These are phyloP conservation scores for Fusarium palustre DNA, from an alignment of 2,329 filamentous ascomycete genomes.

Conservation along the genomic window DNA sequence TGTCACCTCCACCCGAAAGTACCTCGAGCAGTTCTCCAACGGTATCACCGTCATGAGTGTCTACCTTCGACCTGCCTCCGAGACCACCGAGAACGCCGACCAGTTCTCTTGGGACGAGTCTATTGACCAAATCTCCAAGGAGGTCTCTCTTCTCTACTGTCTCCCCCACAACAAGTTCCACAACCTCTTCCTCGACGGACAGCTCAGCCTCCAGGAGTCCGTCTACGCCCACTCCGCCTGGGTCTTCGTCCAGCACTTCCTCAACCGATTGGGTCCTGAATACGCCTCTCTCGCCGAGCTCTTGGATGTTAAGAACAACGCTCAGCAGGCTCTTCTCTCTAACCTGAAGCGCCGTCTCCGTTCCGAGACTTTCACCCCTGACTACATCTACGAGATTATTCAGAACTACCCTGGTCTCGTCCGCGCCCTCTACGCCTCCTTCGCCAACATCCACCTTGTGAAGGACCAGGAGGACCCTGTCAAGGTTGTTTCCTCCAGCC, in stretches of 20 bases:
- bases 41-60: conserved; percentile 97
- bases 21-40: conserved; percentile 98
- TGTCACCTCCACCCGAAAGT: conserved; percentile 94
- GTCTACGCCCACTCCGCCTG: conserved; percentile 98
- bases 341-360: conserved; percentile 96
- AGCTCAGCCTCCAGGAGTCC: conserved; percentile 92
- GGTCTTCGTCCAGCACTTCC: conserved; percentile 98
- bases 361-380: conserved; percentile 96
- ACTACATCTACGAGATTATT: conserved; percentile 98
- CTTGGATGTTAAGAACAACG: conserved; percentile 82
- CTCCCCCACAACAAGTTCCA: conserved; percentile 98
- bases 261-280: conserved; percentile 93
- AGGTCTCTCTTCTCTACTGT: conserved; percentile 96
- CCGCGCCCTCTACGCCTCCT: conserved; percentile 88
- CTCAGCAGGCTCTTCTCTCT: conserved; percentile 86
- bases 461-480: conserved; percentile 64
- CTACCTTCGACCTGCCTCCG: conserved; percentile 82
- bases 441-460: conserved; percentile 84
- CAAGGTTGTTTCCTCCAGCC: conserved; percentile 65
- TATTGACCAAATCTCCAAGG: conserved; percentile 99
- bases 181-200: conserved; percentile 84
- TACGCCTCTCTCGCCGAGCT: conserved; percentile 88
- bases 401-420: conserved; percentile 88
- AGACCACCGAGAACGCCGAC: conserved; percentile 57
- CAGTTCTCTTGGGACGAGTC: conserved; percentile 79